Conservation (phyloP, 1,284 basidiomycete genomes). For the Mycosarcoma maydis region DNA sequence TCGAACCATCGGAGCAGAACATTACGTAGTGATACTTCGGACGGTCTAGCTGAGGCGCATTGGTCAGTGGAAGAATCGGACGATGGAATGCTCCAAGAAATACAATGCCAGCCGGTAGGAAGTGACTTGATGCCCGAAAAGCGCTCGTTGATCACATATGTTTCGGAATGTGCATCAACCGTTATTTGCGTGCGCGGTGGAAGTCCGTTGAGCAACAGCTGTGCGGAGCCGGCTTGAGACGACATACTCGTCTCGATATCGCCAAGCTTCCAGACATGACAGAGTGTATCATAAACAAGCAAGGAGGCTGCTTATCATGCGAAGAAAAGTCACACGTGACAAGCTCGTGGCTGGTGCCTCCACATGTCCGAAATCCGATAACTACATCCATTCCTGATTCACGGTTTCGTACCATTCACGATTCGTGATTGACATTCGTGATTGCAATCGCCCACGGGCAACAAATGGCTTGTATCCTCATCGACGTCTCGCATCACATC, state of each 20-base stretch:
- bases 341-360: background rate
- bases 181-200: conserved; percentile 24
- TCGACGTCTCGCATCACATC: too few relatives aligned
- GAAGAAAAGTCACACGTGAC: too few relatives aligned
- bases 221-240: background rate
- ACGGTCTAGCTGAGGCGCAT: background rate
- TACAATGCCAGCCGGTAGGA: conserved; percentile 41
- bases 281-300: background rate
- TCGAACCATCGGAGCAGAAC: conserved; percentile 21
- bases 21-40: conserved; percentile 10
- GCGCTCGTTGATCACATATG: conserved; percentile 28
- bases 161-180: conserved; percentile 26
- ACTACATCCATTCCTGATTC: background rate
- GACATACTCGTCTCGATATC: background rate
- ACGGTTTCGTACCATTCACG: too few relatives aligned
- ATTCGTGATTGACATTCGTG: too few relatives aligned
- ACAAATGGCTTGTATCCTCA: too few relatives aligned
- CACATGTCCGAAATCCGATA: conserved; percentile 16
- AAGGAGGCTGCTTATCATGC: background rate
- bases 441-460: too few relatives aligned
- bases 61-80: background rate
- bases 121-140: conserved; percentile 41
- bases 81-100: conserved; percentile 27
- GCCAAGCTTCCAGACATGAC: background rate
- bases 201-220: conserved; percentile 25